phyloP scores from a whole-genome alignment of 2,329 filamentous ascomycete genomes.

The Aspergillus sp. region DNA sequence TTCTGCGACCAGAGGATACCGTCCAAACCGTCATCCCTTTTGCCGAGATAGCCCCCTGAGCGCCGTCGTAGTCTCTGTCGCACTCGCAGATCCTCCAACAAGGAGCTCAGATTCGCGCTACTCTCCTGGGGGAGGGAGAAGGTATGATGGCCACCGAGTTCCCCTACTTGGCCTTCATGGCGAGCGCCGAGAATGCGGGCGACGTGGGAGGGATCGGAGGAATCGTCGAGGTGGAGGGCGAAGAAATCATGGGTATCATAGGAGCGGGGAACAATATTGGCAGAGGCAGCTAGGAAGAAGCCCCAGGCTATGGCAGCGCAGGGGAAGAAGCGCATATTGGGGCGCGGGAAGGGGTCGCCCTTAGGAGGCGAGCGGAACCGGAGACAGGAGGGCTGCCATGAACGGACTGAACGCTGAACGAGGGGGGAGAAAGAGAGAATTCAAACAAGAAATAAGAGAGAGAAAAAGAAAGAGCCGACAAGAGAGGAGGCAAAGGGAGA shows the following conservation, averaged over 20 bases:
- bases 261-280: constrained; percentile 52
- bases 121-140: constrained; percentile 59
- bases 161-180: constrained; percentile 72
- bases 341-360: constrained; percentile 3
- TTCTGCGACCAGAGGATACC: constrained; percentile 71
- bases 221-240: constrained; percentile 68
- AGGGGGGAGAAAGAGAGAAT: neutral
- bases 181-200: constrained; percentile 63
- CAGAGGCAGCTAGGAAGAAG: constrained; percentile 37
- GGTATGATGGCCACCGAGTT: constrained; percentile 71
- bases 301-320: constrained; percentile 16
- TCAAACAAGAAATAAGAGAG: neutral
- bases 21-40: constrained; percentile 52
- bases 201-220: constrained; percentile 55
- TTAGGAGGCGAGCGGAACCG: constrained; percentile 9
- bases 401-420: constrained; percentile 2
- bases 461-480: neutral
- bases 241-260: constrained; percentile 85
- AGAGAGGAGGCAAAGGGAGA: constrained; percentile 1
- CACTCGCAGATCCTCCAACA: constrained; percentile 45
- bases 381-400: constrained; percentile 11
- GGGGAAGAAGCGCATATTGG: constrained; percentile 15
- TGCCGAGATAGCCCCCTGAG: constrained; percentile 13
- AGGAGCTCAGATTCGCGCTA: constrained; percentile 46
- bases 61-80: constrained; percentile 53